Percentiles rank a stretch among this genome's conserved stretches.
Conservation (phyloP, 345 rosid species). For the Salix suchowensis region DNA sequence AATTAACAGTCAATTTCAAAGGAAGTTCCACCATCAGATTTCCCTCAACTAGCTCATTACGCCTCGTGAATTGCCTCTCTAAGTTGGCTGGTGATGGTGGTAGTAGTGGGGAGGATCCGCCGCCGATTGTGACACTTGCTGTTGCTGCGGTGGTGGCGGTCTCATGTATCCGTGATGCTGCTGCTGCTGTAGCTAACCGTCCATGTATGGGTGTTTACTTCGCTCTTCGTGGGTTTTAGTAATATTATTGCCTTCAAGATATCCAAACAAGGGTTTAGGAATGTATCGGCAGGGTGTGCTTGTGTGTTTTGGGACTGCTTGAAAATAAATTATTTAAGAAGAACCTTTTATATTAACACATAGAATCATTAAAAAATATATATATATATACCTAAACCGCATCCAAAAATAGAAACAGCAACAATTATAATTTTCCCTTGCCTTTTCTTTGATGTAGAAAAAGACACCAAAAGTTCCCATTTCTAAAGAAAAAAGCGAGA, state of each 20-base stretch:
- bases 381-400: no score
- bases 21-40: not conserved
- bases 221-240: not conserved
- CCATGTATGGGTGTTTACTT: slow-evolving; percentile 33
- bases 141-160: slow-evolving; percentile 37
- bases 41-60: not conserved
- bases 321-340: no score
- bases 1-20: not conserved
- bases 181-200: slow-evolving; percentile 39
- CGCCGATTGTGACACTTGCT: slow-evolving; percentile 26
- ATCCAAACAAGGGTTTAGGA: not conserved
- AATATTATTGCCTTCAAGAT: not conserved
- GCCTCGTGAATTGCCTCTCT: not conserved
- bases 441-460: no score
- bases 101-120: slow-evolving; percentile 41
- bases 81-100: slow-evolving; percentile 11
- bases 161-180: slow-evolving; percentile 47
- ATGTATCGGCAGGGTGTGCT: no score
- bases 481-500: no score
- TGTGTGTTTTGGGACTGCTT: no score
- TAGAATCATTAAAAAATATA: no score
- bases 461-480: no score
- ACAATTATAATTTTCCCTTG: no score
- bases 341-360: no score
- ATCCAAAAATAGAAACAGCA: no score